Percentiles rank a stretch among this genome's conserved stretches.
These are phyloP conservation scores for Nitzschia sp. DNA, from an alignment of 108 stramenopile genomes.

Conservation along the genomic window DNA sequence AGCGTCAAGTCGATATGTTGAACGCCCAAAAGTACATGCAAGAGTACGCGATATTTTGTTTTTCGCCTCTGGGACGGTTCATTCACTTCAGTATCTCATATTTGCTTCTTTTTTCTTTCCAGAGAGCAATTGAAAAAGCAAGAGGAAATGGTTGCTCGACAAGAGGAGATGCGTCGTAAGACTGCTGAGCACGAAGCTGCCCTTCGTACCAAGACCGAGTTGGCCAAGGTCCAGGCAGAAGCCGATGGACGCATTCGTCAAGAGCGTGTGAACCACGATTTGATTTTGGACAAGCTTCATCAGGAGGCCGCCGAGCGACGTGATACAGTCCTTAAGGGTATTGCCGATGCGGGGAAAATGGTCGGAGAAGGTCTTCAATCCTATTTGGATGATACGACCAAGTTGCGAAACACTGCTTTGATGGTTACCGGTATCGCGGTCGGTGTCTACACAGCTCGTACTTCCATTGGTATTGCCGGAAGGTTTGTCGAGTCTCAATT, in stretches of 20 bases:
- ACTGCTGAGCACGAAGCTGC: conserved; percentile 97
- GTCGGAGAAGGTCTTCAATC: conserved; percentile 80
- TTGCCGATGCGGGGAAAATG: conserved; percentile 86
- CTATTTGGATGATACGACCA: conserved; percentile 88
- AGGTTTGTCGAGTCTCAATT: conserved; percentile 92
- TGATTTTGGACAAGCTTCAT: conserved; percentile 85
- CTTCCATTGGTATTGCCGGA: conserved; percentile 88
- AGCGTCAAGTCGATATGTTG: conserved; percentile 94
- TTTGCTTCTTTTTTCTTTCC: conserved; percentile 1
- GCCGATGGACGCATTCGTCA: conserved; percentile 93
- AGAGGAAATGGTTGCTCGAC: conserved; percentile 93
- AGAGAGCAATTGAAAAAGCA: conserved; percentile 94
- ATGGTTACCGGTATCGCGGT: conserved; percentile 90
- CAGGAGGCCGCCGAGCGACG: conserved; percentile 85
- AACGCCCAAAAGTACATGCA: conserved; percentile 95
- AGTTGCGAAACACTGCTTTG: conserved; percentile 89
- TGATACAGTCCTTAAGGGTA: conserved; percentile 91
- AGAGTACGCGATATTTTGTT: conserved; percentile 62
- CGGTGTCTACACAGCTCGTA: conserved; percentile 90
- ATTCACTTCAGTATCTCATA: neutral
- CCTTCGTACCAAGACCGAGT: conserved; percentile 82
- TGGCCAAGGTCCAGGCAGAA: conserved; percentile 89
- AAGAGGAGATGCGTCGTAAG: conserved; percentile 95
- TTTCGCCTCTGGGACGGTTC: neutral
- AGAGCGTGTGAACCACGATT: conserved; percentile 96